Percentiles rank a stretch among this genome's conserved stretches.
phyloP scores from a whole-genome alignment of 495 filamentous ascomycete genomes.

The Xylaria scruposa region DNA sequence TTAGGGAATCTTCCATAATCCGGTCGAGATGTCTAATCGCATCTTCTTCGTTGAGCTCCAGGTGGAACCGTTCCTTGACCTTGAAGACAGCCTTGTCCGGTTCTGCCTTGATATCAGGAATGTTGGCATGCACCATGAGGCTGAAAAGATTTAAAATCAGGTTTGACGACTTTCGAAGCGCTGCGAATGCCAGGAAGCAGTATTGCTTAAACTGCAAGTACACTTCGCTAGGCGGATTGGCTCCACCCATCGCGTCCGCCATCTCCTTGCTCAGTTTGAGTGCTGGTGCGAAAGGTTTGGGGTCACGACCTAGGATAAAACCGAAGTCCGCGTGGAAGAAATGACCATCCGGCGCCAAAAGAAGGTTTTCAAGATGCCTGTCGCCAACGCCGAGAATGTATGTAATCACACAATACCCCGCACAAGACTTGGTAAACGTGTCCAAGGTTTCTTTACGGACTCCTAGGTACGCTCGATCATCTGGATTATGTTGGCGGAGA shows the following conservation, averaged over 20 bases:
- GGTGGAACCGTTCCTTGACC: slow-evolving; percentile 90
- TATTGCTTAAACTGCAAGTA: slow-evolving; percentile 91
- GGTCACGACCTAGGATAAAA: slow-evolving; percentile 96
- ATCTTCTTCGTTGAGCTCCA: slow-evolving; percentile 94
- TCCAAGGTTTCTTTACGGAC: slow-evolving; percentile 93
- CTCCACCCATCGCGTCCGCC: slow-evolving; percentile 97
- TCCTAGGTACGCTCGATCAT: slow-evolving; percentile 79
- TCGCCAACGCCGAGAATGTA: slow-evolving; percentile 99
- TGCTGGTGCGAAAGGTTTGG: slow-evolving; percentile 93
- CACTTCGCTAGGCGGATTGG: slow-evolving; percentile 65
- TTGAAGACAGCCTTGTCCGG: slow-evolving; percentile 92
- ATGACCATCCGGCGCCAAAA: slow-evolving; percentile 86
- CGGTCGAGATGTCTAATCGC: slow-evolving; percentile 85
- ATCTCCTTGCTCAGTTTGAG: slow-evolving; percentile 99
- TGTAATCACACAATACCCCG: slow-evolving; percentile 98
- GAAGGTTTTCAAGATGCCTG: slow-evolving; percentile 93
- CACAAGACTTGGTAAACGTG: slow-evolving; percentile 93
- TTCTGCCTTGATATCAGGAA: slow-evolving; percentile 91
- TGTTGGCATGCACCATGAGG: slow-evolving; percentile 96
- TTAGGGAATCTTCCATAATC: slow-evolving; percentile 87
- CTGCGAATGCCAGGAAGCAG: slow-evolving; percentile 93
- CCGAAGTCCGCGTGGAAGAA: slow-evolving; percentile 99
- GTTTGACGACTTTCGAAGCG: slow-evolving; percentile 85
- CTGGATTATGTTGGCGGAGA: slow-evolving; percentile 88
- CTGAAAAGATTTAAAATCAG: slow-evolving; percentile 96